Conservation (phyloP, 2,329 filamentous ascomycete species). For the Verticillium nubilum region DNA sequence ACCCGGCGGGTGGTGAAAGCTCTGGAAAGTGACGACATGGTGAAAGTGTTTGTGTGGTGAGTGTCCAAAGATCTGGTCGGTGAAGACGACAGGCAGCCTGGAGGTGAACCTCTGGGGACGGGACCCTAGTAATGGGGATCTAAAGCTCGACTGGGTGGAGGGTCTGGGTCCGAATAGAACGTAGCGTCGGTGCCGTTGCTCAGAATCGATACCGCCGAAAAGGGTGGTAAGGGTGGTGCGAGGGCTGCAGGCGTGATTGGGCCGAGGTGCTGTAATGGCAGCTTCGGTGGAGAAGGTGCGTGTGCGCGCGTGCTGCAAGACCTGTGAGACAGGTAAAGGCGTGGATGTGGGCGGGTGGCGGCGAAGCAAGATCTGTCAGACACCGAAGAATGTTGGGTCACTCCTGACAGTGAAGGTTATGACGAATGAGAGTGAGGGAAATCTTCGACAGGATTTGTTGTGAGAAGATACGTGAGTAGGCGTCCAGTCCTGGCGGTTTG, state of each 20-base stretch:
- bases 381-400: constrained; percentile 1
- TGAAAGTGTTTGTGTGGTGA: constrained; percentile 12
- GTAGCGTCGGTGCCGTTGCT: neutral
- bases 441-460: neutral
- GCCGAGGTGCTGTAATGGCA: neutral
- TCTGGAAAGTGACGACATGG: constrained; percentile 58
- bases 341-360: neutral
- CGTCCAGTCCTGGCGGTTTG: neutral
- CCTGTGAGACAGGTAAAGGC: neutral
- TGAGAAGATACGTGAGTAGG: neutral
- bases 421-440: neutral
- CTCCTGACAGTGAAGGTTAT: constrained; percentile 1
- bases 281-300: constrained; percentile 1
- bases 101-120: neutral
- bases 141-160: neutral
- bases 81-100: neutral
- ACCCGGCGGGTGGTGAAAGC: constrained; percentile 66
- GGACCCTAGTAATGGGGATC: neutral
- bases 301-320: constrained; percentile 7
- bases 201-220: neutral
- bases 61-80: neutral
- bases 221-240: neutral
- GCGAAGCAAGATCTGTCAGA: neutral
- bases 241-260: constrained; percentile 9
- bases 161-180: constrained; percentile 1